Evolutionary conservation across 2,329 filamentous ascomycete species (phyloP).

Genomic region (Magnaporthiopsis rhizophila): DNA sequence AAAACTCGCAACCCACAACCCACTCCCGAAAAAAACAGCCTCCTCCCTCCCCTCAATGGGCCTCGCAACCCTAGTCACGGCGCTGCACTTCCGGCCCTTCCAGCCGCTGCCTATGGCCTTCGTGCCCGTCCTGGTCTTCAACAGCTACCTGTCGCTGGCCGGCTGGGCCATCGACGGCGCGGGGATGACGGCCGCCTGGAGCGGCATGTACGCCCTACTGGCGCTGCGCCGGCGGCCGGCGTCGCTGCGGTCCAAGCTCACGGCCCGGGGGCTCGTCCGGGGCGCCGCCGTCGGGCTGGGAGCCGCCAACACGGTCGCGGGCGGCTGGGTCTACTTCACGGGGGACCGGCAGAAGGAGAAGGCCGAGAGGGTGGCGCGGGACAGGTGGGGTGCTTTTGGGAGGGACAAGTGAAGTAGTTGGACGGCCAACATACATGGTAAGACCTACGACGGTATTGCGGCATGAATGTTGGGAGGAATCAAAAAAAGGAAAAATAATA

Average conservation of each 20-base stretch:
- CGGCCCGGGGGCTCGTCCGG: constrained; percentile 41
- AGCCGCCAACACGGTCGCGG: constrained; percentile 37
- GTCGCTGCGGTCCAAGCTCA: constrained; percentile 29
- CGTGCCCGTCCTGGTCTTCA: constrained; percentile 45
- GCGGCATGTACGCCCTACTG: constrained; percentile 48
- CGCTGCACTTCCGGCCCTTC: constrained; percentile 47
- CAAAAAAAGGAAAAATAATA: neutral
- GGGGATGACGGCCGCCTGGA: constrained; percentile 47
- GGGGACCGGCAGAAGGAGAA: constrained; percentile 44
- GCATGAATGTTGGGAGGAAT: neutral
- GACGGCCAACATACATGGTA: too few species aligned
- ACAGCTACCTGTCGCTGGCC: constrained; percentile 51
- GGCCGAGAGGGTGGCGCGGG: constrained; percentile 37
- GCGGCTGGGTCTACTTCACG: constrained; percentile 42
- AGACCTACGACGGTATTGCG: too few species aligned
- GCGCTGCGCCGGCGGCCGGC: constrained; percentile 37
- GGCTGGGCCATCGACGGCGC: constrained; percentile 50
- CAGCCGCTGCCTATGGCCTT: constrained; percentile 42
- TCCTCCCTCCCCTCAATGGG: constrained; percentile 46
- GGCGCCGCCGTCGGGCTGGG: constrained; percentile 42
- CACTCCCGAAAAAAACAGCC: constrained; percentile 25
- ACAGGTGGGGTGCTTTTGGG: constrained; percentile 38
- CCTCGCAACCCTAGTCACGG: constrained; percentile 47
- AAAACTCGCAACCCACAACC: neutral
- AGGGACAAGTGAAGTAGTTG: neutral